Base-by-base conservation (phyloP, 2,329 filamentous ascomycete species). In the Diatrype stigma region DNA sequence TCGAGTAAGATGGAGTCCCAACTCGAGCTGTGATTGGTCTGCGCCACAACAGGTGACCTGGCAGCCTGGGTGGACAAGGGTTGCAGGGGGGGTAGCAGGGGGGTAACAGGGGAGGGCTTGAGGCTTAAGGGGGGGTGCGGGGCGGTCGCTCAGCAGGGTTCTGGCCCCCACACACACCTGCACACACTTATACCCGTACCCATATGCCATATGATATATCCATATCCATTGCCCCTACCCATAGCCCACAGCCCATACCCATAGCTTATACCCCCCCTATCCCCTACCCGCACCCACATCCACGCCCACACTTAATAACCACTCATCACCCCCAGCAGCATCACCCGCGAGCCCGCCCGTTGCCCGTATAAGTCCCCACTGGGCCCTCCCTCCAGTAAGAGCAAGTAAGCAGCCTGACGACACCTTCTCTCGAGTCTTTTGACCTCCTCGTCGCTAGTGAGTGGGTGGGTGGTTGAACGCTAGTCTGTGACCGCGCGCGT, bases 11-110 rank as follows among this genome's bases (percentile, higher is more conserved):
- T 55, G 57, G 57, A 58, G 57, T 53, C 38, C 49, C 44, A 56
- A 49, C 47, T 48, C 49, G 44, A 49, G 49, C 55, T 32, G 52
- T 65, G 55, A 73, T 73, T 73, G 71, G 70, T 51, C 54, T 64
- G 59, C 60, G 64, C 57, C 62, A 62, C 60, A 63, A 49, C 71
- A 72, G 67, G 64, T 73, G 70, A 73, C 68, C 57, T 54, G 52
- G 55, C 59, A n/a, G n/a, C n/a, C n/a, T 16, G 26, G 22, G 21
- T n/a, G 12, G 22, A 17, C 34, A 16, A 14, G n/a, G 12, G 6
- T 37, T 6, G 14, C 34, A 16, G n/a, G 12, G 12, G 34, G 34
- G 34, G 34, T 4, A 12, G 34, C 12, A 37, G 34, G 12, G 34
- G 34, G 34, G 34, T 7, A 37, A 16, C n/a, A 37, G n/a, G 34